phyloP scores from a whole-genome alignment of 805 yeast species.

The Hanseniaspora valbyensis region DNA sequence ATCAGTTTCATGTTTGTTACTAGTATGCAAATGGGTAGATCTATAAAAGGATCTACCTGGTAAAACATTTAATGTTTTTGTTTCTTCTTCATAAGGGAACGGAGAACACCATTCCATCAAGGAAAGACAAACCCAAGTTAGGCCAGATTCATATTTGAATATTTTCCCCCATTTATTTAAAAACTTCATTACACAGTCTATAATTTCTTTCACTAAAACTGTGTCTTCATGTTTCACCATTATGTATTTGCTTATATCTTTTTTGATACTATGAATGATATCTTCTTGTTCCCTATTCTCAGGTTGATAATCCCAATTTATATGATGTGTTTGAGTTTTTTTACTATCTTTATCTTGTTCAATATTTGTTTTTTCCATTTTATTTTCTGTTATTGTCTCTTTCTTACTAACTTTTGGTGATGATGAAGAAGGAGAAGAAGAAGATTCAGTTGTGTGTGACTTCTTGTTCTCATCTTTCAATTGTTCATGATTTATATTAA shows the following conservation, averaged over 20 bases:
- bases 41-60: slow-evolving; percentile 16
- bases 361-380: slow-evolving; percentile 13
- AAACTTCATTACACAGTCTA: slow-evolving; percentile 38
- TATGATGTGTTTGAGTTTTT: slow-evolving; percentile 23
- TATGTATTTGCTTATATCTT: slow-evolving; percentile 53
- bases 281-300: slow-evolving; percentile 21
- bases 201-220: slow-evolving; percentile 8
- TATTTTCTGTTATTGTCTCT: too few relatives aligned
- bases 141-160: slow-evolving; percentile 67
- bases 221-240: slow-evolving; percentile 29
- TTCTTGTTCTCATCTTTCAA: background rate
- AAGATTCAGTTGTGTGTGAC: too few relatives aligned
- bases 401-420: too few relatives aligned
- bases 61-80: background rate
- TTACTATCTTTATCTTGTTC: slow-evolving; percentile 31
- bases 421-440: too few relatives aligned
- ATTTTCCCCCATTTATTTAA: slow-evolving; percentile 67
- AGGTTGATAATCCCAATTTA: slow-evolving; percentile 14
- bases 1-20: slow-evolving; percentile 25
- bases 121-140: slow-evolving; percentile 80
- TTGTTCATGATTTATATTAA: slow-evolving; percentile 14
- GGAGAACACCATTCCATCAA: slow-evolving; percentile 82
- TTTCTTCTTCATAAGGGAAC: background rate
- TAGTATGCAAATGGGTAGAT: slow-evolving; percentile 4
- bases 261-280: slow-evolving; percentile 34